Evolutionary conservation across 768 basidiomycete species (phyloP).

Genomic region (Udeniomyces megalosporus): DNA sequence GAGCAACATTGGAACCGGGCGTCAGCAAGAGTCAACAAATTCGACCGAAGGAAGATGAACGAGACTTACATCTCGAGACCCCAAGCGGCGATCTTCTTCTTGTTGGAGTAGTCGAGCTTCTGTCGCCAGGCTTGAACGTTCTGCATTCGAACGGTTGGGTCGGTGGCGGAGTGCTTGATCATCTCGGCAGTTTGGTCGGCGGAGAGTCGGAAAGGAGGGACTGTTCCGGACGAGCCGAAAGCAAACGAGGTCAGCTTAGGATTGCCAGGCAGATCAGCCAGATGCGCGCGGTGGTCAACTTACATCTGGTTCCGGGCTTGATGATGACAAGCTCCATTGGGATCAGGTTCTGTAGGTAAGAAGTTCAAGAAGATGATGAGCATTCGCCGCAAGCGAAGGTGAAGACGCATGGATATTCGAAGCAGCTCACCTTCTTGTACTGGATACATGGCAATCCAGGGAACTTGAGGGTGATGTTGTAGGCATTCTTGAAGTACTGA

Average conservation of each 20-base stretch:
- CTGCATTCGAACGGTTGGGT: background rate
- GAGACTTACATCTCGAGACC: background rate
- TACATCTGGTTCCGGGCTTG: conserved; percentile 5
- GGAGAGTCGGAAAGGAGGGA: background rate
- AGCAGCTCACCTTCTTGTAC: background rate
- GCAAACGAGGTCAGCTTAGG: too few relatives aligned
- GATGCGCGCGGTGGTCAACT: too few relatives aligned
- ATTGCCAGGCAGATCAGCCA: too few relatives aligned
- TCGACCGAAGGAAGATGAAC: too few relatives aligned
- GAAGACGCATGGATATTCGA: too few relatives aligned
- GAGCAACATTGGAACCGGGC: too few relatives aligned
- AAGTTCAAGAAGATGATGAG: background rate
- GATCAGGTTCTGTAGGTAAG: background rate
- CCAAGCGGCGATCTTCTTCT: background rate
- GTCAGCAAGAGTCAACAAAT: too few relatives aligned
- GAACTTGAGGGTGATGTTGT: background rate
- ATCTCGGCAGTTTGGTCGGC: conserved; percentile 1
- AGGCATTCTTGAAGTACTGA: background rate
- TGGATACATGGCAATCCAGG: background rate
- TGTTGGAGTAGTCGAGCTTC: background rate
- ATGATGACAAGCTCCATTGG: conserved; percentile 7
- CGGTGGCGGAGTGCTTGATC: conserved; percentile 6
- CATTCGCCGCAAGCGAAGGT: background rate
- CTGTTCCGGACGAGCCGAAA: background rate
- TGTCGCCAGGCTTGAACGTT: background rate